Evolutionary conservation across 352 stramenopile genomes (phyloP), one percentile per base, ranked within the genome.

Genomic region (Phytophthora tentaculata): DNA sequence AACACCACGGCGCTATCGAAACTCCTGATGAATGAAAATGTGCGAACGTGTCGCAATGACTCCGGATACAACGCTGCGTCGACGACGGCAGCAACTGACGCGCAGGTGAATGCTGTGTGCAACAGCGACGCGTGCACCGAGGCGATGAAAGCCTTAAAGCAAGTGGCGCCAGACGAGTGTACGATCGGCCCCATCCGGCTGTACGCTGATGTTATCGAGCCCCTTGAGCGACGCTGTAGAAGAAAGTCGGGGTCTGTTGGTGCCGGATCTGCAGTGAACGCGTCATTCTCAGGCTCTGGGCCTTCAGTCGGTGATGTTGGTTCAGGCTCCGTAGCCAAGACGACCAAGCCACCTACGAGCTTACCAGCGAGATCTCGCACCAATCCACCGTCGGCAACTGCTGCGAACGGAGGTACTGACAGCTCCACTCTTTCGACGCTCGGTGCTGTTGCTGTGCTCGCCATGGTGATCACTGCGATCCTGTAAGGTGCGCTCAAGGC

Each of bases 41-140:
- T 74, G 52, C 69, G 37, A 37, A 71, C 53, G 19, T 86, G 79
- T 66, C 53, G 57, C 2, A 24, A 29, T 32, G 60, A 79, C 3
- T 69, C 73, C 0, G 71, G 73, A 23, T 84, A 84, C 66, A 72
- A 67, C 20, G 65, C 74, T 26, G 44, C 68, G 17, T 80, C 73
- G 13, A 67, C 77, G 51, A 37, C 50, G 2, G 24, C 59, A n/a
- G 52, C 74, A 10, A 76, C 57, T 14, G 45, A 77, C 17, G 63
- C 61, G 6, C 70, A 77, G 19, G 55, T 83, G 28, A 55, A 20
- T 26, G 59, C 62, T 28, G 61, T 83, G 17, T 86, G 79, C 64
- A 67, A 48, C 7, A 76, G 69, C 48, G 44, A 66, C 13, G 59
- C 67, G n/a, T 86, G 79, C 56, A 59, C 55, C 1, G 45, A 64